phyloP scores from a whole-genome alignment of 306 rosid genomes.

The Bauhinia variegata region DNA sequence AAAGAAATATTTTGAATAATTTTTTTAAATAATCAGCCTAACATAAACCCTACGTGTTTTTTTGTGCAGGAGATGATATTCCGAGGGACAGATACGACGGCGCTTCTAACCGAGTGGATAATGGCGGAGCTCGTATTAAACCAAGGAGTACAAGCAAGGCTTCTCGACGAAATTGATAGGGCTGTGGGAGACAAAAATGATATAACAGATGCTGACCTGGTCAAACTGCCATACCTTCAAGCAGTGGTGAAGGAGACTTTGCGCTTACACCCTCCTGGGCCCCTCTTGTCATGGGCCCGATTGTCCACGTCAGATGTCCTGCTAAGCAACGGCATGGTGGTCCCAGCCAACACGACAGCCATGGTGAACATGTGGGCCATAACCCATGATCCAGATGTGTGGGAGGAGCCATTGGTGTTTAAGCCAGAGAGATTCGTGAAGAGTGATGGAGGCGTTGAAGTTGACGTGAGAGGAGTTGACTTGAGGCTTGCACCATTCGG shows the following conservation, averaged over 20 bases:
- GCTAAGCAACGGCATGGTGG: slow-evolving; percentile 60
- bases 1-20: too few relatives aligned
- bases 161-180: slow-evolving; percentile 32
- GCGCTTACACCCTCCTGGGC: slow-evolving; percentile 57
- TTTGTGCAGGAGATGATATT: slow-evolving; percentile 54
- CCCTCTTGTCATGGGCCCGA: slow-evolving; percentile 64
- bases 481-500: slow-evolving; percentile 61
- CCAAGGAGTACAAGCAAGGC: slow-evolving; percentile 38
- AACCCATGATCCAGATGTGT: slow-evolving; percentile 47
- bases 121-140: slow-evolving; percentile 55
- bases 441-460: slow-evolving; percentile 48
- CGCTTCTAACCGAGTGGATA: slow-evolving; percentile 54
- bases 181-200: slow-evolving; percentile 34
- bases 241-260: slow-evolving; percentile 50
- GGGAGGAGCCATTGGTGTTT: slow-evolving; percentile 41
- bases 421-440: slow-evolving; percentile 54
- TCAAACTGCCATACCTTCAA: slow-evolving; percentile 42
- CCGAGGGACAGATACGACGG: slow-evolving; percentile 57
- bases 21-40: too few relatives aligned
- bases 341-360: slow-evolving; percentile 49
- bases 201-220: slow-evolving; percentile 42
- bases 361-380: slow-evolving; percentile 65
- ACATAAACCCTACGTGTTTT: background rate
- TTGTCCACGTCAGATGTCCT: slow-evolving; percentile 58
- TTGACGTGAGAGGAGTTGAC: slow-evolving; percentile 54